These are phyloP conservation scores for Stemphylium vesicarium DNA, from an alignment of 2,329 filamentous ascomycete species.

Conservation along the genomic window DNA sequence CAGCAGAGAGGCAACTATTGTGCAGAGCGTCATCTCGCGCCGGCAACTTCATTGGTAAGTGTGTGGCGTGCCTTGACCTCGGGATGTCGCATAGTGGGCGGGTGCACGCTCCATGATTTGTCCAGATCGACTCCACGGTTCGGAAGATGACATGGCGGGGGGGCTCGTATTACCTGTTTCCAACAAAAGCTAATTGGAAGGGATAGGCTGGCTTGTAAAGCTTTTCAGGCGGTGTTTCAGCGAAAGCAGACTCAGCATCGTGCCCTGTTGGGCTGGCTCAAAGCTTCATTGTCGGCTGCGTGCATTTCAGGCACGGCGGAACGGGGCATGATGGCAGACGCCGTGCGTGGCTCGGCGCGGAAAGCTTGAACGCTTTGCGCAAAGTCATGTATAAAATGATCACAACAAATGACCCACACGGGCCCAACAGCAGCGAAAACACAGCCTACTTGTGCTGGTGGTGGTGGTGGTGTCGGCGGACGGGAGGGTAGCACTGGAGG, in stretches of 20 bases:
- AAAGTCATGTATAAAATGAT: background rate
- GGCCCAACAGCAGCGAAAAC: background rate
- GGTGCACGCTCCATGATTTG: conserved; percentile 19
- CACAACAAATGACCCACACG: background rate
- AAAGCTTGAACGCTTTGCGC: conserved; percentile 5
- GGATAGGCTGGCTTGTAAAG: conserved; percentile 69
- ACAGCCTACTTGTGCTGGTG: background rate
- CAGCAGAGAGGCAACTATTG: conserved; percentile 32
- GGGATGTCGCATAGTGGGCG: conserved; percentile 30
- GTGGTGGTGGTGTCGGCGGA: background rate
- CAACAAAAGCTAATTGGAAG: conserved; percentile 22
- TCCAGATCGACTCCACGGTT: conserved; percentile 19
- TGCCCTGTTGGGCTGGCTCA: conserved; percentile 72
- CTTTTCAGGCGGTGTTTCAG: conserved; percentile 71
- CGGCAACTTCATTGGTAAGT: conserved; percentile 68
- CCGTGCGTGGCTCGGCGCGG: conserved; percentile 18
- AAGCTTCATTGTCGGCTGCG: conserved; percentile 38
- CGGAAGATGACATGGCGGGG: conserved; percentile 27
- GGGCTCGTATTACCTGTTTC: conserved; percentile 18
- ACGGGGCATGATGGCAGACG: conserved; percentile 38
- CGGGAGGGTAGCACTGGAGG: background rate
- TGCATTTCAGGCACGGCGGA: conserved; percentile 37
- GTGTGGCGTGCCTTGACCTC: conserved; percentile 42
- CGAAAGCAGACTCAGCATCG: conserved; percentile 74
- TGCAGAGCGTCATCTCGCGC: conserved; percentile 61